Base-by-base conservation (phyloP, 129 eudicot species). In the Scalesia atractyloides region DNA sequence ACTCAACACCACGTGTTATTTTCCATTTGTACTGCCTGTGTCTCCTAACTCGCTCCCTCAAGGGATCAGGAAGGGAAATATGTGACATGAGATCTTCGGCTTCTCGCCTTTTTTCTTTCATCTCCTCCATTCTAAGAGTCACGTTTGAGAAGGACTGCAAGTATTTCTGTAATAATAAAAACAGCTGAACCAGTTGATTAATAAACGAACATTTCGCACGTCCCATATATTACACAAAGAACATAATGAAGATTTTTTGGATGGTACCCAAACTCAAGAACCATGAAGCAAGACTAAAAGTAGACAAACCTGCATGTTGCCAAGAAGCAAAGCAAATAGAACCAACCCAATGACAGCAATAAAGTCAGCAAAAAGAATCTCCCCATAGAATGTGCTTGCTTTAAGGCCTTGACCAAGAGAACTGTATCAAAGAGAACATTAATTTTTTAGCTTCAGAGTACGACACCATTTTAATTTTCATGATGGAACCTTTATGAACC, bases 81-180 rank as follows among this genome's bases (percentile, higher is more conserved):
- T 87, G 89, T n/a, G 94, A 85, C 98, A 92, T 92, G 84, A 94
- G 86, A 49, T 77, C 85, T 79, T 86, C 90, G 33, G 89, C 85
- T 76, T 86, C 96, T 70, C 82, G 79, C 76, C 84, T 74, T 82
- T 81, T 88, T 50, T 84, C 80, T 68, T 90, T 80, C 92, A 86
- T 86, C 77, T 91, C 97, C 60, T 91, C 95, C 19, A 77, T 81
- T 72, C 90, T 84, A 16, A 80, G 80, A 30, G 88, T 82, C 63
- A 26, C 71, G 70, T 60, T 63, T 69, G 76, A 78, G 47, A 80
- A 81, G 16, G 97, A 82, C 79, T 91, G 91, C 79, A 91, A 69
- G 69, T 88, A 91, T 84, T 78, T 91, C 97, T 91, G 89, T 34
- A 64, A 41, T 54, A 72, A 20, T 47, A 56, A 41, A 47, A 2